phyloP scores from a whole-genome alignment of 1,139 yeast genomes.

The Ogataea hybrid region DNA sequence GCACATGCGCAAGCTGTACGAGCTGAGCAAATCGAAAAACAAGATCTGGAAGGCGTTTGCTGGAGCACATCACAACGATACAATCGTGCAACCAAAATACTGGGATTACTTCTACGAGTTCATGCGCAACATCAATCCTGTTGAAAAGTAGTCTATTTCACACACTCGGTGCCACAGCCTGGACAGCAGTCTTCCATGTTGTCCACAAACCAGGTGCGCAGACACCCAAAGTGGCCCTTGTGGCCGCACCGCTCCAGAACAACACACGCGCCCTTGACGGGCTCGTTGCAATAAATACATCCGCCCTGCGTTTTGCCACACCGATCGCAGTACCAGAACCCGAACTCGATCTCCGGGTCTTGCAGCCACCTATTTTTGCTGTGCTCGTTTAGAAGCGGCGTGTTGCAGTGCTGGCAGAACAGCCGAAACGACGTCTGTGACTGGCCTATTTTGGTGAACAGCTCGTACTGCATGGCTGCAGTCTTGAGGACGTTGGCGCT shows the following conservation, averaged over 20 bases:
- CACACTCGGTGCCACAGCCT: slow-evolving; percentile 26
- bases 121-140: slow-evolving; percentile 35
- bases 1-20: slow-evolving; percentile 69
- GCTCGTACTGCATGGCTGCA: slow-evolving; percentile 40
- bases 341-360: slow-evolving; percentile 41
- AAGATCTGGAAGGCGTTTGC: slow-evolving; percentile 55
- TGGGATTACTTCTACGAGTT: slow-evolving; percentile 70
- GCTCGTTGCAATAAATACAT: slow-evolving; percentile 80
- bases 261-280: slow-evolving; percentile 70
- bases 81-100: slow-evolving; percentile 67
- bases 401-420: slow-evolving; percentile 67
- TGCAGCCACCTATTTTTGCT: slow-evolving; percentile 41
- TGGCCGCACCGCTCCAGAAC: slow-evolving; percentile 83
- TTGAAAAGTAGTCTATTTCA: slow-evolving; percentile 19
- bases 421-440: slow-evolving; percentile 59
- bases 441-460: slow-evolving; percentile 45
- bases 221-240: slow-evolving; percentile 79
- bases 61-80: slow-evolving; percentile 74
- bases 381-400: slow-evolving; percentile 63
- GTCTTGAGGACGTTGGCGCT: slow-evolving; percentile 58
- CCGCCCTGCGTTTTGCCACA: slow-evolving; percentile 61
- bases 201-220: slow-evolving; percentile 72
- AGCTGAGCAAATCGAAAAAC: slow-evolving; percentile 42
- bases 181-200: slow-evolving; percentile 75
- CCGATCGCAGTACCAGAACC: slow-evolving; percentile 82